A percentile compares a stretch with the other conserved stretches of the same genome.
phyloP scores from a whole-genome alignment of 495 filamentous ascomycete genomes.

The Aspergillus asperescens region DNA sequence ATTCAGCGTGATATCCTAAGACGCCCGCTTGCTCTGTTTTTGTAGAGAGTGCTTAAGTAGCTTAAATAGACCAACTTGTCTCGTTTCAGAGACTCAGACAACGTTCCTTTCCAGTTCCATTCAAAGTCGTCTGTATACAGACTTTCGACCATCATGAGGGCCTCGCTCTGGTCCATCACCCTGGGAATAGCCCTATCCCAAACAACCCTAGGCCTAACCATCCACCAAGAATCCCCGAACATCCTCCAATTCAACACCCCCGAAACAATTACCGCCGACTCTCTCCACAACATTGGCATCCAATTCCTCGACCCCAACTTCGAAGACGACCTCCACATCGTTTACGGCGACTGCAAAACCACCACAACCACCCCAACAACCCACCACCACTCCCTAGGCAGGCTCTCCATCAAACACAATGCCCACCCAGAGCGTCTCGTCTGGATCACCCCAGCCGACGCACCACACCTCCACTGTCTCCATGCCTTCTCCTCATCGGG shows the following conservation, averaged over 20 bases:
- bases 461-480: conserved; percentile 27
- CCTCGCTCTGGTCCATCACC: neutral
- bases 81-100: too few relatives aligned
- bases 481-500: conserved; percentile 28
- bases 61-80: too few relatives aligned
- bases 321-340: conserved; percentile 25
- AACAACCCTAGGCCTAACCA: neutral
- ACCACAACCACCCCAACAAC: conserved; percentile 10
- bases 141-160: neutral
- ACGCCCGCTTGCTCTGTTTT: too few relatives aligned
- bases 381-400: conserved; percentile 28
- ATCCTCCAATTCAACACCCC: conserved; percentile 12
- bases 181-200: conserved; percentile 10
- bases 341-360: conserved; percentile 30
- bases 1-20: too few relatives aligned
- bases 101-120: too few relatives aligned
- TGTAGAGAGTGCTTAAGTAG: too few relatives aligned
- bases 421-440: conserved; percentile 29
- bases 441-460: conserved; percentile 30
- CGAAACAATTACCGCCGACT: conserved; percentile 22
- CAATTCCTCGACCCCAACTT: conserved; percentile 24
- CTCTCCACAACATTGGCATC: conserved; percentile 31
- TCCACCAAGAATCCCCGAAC: neutral
- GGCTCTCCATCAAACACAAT: conserved; percentile 23
- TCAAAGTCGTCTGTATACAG: neutral